Conservation (phyloP, 192 early-diverging fungal genomes). For the Physocladia obscura region DNA sequence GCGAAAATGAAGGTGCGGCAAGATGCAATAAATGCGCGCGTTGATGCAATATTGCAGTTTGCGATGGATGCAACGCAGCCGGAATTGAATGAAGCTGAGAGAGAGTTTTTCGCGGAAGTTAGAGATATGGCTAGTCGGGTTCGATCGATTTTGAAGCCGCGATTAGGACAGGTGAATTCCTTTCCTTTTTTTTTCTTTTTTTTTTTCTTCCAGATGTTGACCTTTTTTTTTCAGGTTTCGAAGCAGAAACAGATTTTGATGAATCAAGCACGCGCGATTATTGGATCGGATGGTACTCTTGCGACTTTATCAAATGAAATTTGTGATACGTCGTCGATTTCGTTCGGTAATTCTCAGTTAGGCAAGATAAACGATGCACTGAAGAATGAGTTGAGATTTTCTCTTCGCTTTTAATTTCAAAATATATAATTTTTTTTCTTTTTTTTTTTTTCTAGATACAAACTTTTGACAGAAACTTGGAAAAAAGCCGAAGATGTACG, state of each 20-base stretch:
- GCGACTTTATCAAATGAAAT: not conserved
- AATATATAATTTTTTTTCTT: not conserved
- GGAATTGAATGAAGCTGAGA: conserved; percentile 9
- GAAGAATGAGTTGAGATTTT: not conserved
- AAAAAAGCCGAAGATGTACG: conserved; percentile 14
- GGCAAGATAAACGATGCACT: not conserved
- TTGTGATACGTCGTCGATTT: not conserved
- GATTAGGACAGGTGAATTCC: conserved; percentile 14
- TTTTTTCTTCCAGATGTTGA: not conserved
- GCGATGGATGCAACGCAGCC: conserved; percentile 12
- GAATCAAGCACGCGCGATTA: not conserved
- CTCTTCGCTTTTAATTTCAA: not conserved
- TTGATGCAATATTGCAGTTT: conserved; percentile 17
- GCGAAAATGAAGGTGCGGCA: not conserved
- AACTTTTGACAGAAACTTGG: conserved; percentile 19
- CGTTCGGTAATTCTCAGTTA: not conserved
- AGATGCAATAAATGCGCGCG: not conserved
- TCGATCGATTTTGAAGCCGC: conserved; percentile 18
- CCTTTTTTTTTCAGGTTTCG: not conserved
- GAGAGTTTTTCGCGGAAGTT: conserved; percentile 17
- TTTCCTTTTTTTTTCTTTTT: not conserved
- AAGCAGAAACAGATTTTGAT: conserved; percentile 20
- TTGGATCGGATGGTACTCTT: not conserved
- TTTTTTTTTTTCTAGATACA: conserved; percentile 16
- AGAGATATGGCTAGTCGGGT: conserved; percentile 18